Base-by-base conservation (phyloP, 441 rosid species). In the Adansonia grandidieri region DNA sequence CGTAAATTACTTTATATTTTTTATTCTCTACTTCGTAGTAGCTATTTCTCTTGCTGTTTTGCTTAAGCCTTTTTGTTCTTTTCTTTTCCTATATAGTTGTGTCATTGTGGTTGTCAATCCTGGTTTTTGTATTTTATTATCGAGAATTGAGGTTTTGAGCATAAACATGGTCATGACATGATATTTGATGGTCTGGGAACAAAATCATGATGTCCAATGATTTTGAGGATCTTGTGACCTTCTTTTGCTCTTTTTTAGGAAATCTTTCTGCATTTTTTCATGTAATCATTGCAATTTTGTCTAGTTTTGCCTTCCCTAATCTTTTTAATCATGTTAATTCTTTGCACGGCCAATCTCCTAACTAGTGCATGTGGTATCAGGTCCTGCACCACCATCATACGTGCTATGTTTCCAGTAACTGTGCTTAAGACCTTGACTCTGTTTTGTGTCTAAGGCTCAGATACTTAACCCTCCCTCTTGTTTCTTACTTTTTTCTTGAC, bases 331-430 rank as follows among this genome's bases (percentile, higher is more conserved):
- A 48, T 71, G 54, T 79, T 80, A 77, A 60, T 78, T 75, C 80
- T 80, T 82, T 86, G 63, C 69, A 66, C 70, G 40, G 68, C 72
- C 63, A 28, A 73, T 82, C 57, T 80, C 83, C 89, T 86, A 84
- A 92, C 92, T 77, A 82, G 78, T 87, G 90, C 87, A 87, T 88
- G 88, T 87, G 91, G 88, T 89, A 88, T 84, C 95, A 87, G 97
- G 95, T 85, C 85, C 83, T 81, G 88, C 89, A 85, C 88, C 91
- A 83, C 90, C 81, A 81, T 82, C 81, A 81, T 79, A 76, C 84
- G 79, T 83, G 90, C 89, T 81, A 76, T 84, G 77, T 88, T 83
- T 83, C 88, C 85, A 80, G 91, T 87, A 85, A 82, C 83, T 84
- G 85, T 85, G 86, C 88, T 84, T 86, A 82, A 83, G 84, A 82